Evolutionary conservation across 2,329 filamentous ascomycete genomes (phyloP), one percentile per base, ranked within the genome.

Genomic region (Pestalotiopsis sp.): DNA sequence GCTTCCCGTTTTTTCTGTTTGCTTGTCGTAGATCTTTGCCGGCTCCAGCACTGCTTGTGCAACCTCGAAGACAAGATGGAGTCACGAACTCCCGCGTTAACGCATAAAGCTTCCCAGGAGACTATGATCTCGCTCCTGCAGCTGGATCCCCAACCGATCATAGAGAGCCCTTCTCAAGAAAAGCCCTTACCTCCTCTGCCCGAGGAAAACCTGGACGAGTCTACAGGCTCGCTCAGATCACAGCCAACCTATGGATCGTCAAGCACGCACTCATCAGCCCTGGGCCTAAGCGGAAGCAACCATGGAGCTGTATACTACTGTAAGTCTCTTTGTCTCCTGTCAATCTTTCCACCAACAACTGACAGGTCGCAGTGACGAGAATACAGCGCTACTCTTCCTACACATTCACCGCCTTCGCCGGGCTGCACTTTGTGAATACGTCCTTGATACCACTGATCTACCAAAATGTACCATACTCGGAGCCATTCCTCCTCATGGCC

Each of bases 331-430:
- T 25, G 13, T 25, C 2, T 61, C 23, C 27, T 12, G 17, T 4
- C 17, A 14, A 17, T 12, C 2, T 2, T 27, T 36, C 14, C 12
- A 13, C 13, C 31, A n/a, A 14, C 14, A 11, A 39, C 56, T 61
- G 7, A 60, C 36, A n/a, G 36, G 11, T 56, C 20, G 56, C 72
- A 93, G 92, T 97, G 66, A 87, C 87, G 4, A 89, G 92, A 62
- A 85, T 96, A 45, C 96, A 98, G 80, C 92, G 90, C 79, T 97
- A 97, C 84, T 96, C 94, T 1, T 94, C 92, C 73, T 97, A 97
- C 83, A 90, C 92, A 72, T 95, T 93, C 76, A 89, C 89, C 71
- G 83, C 93, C 72, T 97, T 95, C 82, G 87, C 91, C 41, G 85
- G 89, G 38, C 85, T 96, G 68, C 94, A 97, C 82, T 84, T 96